phyloP scores from a whole-genome alignment of 352 stramenopile genomes.

The Globisporangium cystogenes region DNA sequence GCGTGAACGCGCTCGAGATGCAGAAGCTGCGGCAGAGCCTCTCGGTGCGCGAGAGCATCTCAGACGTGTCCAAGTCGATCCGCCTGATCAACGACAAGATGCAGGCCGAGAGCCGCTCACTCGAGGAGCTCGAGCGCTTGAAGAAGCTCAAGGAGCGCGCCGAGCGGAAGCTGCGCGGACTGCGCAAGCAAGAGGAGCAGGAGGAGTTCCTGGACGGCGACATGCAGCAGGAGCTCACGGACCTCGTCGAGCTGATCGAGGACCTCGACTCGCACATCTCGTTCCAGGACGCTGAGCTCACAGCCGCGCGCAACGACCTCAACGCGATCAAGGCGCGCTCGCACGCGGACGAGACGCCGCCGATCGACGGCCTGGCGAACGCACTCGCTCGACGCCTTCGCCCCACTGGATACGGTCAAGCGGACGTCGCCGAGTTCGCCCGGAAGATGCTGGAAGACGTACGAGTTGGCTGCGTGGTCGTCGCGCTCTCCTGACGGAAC shows the following conservation, averaged over 20 bases:
- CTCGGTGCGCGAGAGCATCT: constrained; percentile 69
- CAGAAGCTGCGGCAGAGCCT: constrained; percentile 74
- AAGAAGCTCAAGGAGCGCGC: constrained; percentile 64
- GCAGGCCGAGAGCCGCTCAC: constrained; percentile 42
- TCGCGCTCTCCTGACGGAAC: not conserved
- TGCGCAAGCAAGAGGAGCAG: constrained; percentile 39
- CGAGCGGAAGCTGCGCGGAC: constrained; percentile 47
- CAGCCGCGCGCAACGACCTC: constrained; percentile 45
- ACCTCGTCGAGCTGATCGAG: constrained; percentile 72
- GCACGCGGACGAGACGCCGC: constrained; percentile 33
- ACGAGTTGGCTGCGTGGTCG: not conserved
- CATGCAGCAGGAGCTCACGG: constrained; percentile 56
- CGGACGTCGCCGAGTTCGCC: constrained; percentile 20
- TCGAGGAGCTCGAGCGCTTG: constrained; percentile 61
- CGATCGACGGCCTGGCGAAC: constrained; percentile 31
- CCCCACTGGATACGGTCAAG: not conserved
- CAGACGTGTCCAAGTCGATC: constrained; percentile 58
- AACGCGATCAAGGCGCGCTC: constrained; percentile 35
- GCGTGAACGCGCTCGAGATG: constrained; percentile 76
- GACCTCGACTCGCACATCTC: constrained; percentile 78
- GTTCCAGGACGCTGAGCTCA: constrained; percentile 74
- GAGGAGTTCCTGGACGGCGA: constrained; percentile 57
- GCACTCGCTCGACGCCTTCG: constrained; percentile 27
- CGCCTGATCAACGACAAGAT: constrained; percentile 58
- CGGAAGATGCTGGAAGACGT: constrained; percentile 54